These are phyloP conservation scores for Mycena alexandri DNA, from an alignment of 768 basidiomycete genomes.

Conservation along the genomic window DNA sequence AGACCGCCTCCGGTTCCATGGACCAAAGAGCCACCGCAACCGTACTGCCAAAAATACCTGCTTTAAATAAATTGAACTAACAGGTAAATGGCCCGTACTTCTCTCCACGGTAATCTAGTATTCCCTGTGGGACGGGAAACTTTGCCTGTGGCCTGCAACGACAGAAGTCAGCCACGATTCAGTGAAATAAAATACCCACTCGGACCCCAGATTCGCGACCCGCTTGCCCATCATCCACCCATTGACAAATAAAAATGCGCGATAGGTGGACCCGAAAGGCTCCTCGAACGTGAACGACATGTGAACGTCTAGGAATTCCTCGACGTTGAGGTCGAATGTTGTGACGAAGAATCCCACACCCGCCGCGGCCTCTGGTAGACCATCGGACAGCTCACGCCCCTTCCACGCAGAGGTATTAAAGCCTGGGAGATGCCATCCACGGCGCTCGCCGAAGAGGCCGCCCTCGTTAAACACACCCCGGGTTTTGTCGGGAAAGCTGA, in stretches of 20 bases:
- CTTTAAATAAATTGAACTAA: neutral
- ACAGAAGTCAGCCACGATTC: conserved; percentile 8
- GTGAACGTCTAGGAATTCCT: conserved; percentile 70
- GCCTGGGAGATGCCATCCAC: conserved; percentile 83
- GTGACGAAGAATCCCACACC: conserved; percentile 89
- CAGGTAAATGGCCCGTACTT: conserved; percentile 62
- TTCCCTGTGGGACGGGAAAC: conserved; percentile 88
- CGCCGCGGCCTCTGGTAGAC: conserved; percentile 67
- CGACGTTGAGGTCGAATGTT: conserved; percentile 74
- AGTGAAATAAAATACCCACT: conserved; percentile 4
- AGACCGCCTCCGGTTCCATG: conserved; percentile 61
- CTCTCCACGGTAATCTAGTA: conserved; percentile 76
- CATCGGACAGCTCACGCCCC: conserved; percentile 67
- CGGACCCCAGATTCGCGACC: conserved; percentile 75
- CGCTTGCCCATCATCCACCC: conserved; percentile 93
- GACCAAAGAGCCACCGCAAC: conserved; percentile 80
- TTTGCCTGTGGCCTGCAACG: conserved; percentile 74
- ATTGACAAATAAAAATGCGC: conserved; percentile 84
- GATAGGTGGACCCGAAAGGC: conserved; percentile 70
- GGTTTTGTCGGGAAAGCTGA: conserved; percentile 79
- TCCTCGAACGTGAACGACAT: conserved; percentile 83
- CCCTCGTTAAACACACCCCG: conserved; percentile 81
- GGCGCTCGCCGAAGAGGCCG: conserved; percentile 75
- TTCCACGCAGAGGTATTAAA: conserved; percentile 76
- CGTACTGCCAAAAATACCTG: conserved; percentile 60